Evolutionary conservation across 352 stramenopile genomes (phyloP), one percentile per base, ranked within the genome.

Genomic region (Phytophthora agathidicida): DNA sequence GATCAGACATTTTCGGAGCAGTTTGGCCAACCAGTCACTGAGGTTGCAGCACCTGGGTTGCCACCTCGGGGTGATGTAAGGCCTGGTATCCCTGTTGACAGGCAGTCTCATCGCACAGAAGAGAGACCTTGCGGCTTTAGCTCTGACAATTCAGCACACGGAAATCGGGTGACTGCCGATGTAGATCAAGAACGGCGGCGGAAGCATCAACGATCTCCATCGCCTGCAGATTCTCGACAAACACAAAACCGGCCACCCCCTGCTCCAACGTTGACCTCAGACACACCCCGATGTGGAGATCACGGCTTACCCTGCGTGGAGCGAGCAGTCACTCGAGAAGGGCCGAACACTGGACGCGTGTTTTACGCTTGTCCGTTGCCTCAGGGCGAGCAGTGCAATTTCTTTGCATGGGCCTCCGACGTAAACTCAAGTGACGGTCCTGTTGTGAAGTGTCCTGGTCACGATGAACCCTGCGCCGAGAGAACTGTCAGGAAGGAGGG

Each of bases 341-440:
- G 77, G 0, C 65, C 65, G 5, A 99, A 99, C 76, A 98, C 95
- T 55, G 94, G 94, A 3, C 79, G 93, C 3, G 83, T 87, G 48
- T 98, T 99, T 71, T 98, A 91, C 73, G 75, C 75, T 2, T 99
- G 94, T 52, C 75, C 80, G 0, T 77, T 90, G 14, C 86, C 92
- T 5, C 84, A 84, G 49, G 77, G 79, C 10, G 86, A 97, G 28
- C 81, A 96, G 55, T 98, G 93, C 63, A 77, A 95, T 37, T 96
- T 96, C 60, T 99, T 99, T 61, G 71, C 91, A 64, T 98, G 94
- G 93, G 80, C 83, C 4, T 84, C 90, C 26, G 77, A 93, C n/a
- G 43, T 39, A 4, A 58, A 60, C 32, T 28, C 38, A 2, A 50
- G 41, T 17, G 23, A 39, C 24, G 59, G 42, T 5, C 32, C 48